Conservation (phyloP, 225 moss, liverwort and hornwort genomes). For the Bryum argenteum region DNA sequence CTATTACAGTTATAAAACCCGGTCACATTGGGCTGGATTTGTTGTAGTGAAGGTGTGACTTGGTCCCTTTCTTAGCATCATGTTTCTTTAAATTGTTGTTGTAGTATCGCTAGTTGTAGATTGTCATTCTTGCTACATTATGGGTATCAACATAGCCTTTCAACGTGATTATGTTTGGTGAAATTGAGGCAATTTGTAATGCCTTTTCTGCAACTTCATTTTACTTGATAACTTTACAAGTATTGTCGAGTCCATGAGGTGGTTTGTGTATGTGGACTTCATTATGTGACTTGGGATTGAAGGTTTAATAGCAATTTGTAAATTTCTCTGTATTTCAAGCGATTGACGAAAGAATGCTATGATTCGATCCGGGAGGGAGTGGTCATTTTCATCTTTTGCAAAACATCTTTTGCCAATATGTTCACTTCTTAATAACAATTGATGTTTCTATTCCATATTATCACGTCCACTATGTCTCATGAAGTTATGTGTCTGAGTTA, state of each 20-base stretch:
- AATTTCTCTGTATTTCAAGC: constrained; percentile 52
- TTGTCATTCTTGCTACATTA: not conserved
- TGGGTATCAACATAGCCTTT: not conserved
- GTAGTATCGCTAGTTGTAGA: not conserved
- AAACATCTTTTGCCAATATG: constrained; percentile 84
- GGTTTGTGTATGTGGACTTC: not conserved
- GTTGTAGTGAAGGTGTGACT: constrained; percentile 77
- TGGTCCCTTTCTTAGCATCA: not conserved
- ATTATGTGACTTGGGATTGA: not conserved
- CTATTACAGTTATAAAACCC: too few relatives aligned
- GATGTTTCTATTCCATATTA: not conserved
- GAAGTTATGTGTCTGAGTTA: not conserved
- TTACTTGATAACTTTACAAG: constrained; percentile 7
- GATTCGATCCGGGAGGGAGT: constrained; percentile 98
- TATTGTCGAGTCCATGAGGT: not conserved
- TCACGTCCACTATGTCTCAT: not conserved
- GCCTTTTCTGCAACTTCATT: constrained; percentile 1
- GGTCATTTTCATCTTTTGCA: constrained; percentile 89
- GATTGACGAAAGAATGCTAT: constrained; percentile 85
- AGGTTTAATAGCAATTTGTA: constrained; percentile 12
- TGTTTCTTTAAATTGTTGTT: constrained; percentile 6
- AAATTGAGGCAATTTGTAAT: constrained; percentile 1
- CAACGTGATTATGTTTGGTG: not conserved
- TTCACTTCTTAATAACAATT: constrained; percentile 6
- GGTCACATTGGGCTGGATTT: too few relatives aligned